These are phyloP conservation scores for Monoraphidium neglectum DNA, from an alignment of 139 green algal genomes.

Conservation along the genomic window DNA sequence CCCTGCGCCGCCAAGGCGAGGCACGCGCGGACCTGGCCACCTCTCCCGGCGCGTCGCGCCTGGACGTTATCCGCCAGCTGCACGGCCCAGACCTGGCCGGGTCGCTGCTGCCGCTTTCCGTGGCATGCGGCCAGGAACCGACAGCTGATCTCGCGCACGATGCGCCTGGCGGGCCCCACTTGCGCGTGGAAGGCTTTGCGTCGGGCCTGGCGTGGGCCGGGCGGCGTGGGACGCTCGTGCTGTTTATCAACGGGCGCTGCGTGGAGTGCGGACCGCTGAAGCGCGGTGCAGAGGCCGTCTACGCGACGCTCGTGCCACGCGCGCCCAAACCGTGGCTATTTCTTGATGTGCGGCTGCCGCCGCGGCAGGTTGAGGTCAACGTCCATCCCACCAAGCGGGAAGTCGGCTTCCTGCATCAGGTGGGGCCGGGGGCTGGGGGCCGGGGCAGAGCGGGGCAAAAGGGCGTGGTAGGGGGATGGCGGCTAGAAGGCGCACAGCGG, in stretches of 20 bases:
- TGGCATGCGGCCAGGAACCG: conserved; percentile 20
- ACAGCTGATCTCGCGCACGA: neutral
- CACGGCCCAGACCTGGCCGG: conserved; percentile 78
- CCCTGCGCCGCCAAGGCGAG: conserved; percentile 67
- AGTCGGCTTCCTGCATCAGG: conserved; percentile 88
- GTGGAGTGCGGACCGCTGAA: conserved; percentile 89
- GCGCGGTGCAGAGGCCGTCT: conserved; percentile 78
- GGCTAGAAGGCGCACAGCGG: no score
- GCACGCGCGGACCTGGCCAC: conserved; percentile 79
- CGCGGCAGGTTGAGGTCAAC: conserved; percentile 94
- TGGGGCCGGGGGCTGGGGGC: neutral
- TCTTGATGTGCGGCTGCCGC: conserved; percentile 81
- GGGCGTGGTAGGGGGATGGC: neutral
- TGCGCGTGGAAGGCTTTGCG: conserved; percentile 15
- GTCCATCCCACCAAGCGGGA: conserved; percentile 96
- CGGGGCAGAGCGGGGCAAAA: neutral
- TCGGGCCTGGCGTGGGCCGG: conserved; percentile 17
- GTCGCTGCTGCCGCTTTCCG: conserved; percentile 61
- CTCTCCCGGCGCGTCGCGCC: conserved; percentile 20
- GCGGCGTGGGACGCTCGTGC: conserved; percentile 59
- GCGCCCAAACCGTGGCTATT: conserved; percentile 87
- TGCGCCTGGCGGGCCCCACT: neutral
- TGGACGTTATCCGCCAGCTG: conserved; percentile 81
- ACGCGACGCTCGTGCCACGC: conserved; percentile 64
- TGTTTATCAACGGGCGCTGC: conserved; percentile 95